Evolutionary conservation across 1,284 basidiomycete species (phyloP).

Genomic region (Apiotrichum laibachii): DNA sequence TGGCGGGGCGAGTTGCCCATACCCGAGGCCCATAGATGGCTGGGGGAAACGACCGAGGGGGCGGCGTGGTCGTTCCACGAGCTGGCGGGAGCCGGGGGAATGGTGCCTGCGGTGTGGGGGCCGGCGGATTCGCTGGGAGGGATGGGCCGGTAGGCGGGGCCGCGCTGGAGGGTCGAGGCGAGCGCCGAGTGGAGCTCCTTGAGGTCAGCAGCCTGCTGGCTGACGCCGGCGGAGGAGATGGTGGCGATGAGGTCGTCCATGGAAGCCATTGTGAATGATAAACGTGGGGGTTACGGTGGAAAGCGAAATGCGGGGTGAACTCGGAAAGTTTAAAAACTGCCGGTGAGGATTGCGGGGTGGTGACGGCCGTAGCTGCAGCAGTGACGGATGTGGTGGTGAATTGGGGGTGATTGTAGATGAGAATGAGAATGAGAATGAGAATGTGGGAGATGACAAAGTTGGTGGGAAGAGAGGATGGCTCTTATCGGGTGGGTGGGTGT

Average conservation of each 20-base stretch:
- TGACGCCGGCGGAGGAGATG: slow-evolving; percentile 37
- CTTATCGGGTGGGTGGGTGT: no score
- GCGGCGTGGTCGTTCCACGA: slow-evolving; percentile 38
- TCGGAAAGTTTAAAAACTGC: neutral
- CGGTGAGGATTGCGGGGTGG: no score
- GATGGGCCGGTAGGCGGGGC: slow-evolving; percentile 28
- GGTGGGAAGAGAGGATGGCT: no score
- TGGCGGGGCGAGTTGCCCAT: slow-evolving; percentile 30
- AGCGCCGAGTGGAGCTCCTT: slow-evolving; percentile 41
- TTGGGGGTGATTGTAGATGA: no score
- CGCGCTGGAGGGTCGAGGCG: slow-evolving; percentile 27
- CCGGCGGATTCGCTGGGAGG: slow-evolving; percentile 24
- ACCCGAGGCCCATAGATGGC: slow-evolving; percentile 14
- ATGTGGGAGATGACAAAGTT: no score
- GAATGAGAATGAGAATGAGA: no score
- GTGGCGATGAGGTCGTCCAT: slow-evolving; percentile 47
- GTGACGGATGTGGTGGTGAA: no score
- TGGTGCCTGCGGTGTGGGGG: slow-evolving; percentile 23
- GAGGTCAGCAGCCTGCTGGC: slow-evolving; percentile 42
- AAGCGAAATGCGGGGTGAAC: neutral
- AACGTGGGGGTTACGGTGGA: neutral
- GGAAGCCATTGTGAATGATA: slow-evolving; percentile 20
- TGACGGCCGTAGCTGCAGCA: no score
- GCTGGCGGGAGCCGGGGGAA: slow-evolving; percentile 45
- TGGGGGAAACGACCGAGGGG: slow-evolving; percentile 16